A percentile compares a stretch with the other conserved stretches of the same genome.
Conservation (phyloP, 164 flowering plant genomes). For the Liriodendron chinense region DNA sequence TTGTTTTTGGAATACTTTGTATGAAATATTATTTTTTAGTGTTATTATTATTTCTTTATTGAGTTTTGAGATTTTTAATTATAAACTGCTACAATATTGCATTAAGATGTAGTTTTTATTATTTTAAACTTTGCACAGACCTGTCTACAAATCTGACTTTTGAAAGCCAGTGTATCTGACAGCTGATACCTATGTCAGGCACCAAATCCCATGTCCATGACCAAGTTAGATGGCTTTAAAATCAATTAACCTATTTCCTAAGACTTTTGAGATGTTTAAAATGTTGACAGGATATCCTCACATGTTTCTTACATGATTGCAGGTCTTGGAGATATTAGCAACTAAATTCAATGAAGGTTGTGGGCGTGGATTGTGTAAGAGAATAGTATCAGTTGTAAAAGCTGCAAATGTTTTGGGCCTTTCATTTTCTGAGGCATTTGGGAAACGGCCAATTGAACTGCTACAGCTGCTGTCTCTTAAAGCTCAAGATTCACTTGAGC, state of each 20-base stretch:
- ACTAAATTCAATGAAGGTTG: conserved; percentile 59
- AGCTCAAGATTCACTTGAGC: conserved; percentile 99
- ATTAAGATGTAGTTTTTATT: background rate
- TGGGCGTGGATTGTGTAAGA: conserved; percentile 83
- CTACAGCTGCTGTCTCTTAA: conserved; percentile 92
- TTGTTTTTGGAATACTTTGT: background rate
- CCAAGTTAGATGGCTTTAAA: background rate
- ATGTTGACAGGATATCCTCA: background rate
- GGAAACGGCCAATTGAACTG: conserved; percentile 82
- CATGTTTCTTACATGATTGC: background rate
- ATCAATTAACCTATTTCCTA: background rate
- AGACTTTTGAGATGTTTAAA: background rate
- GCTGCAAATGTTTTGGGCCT: conserved; percentile 85
- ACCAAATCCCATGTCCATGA: background rate
- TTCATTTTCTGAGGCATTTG: conserved; percentile 83
- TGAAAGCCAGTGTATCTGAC: background rate
- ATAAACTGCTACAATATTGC: background rate
- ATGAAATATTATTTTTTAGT: too few relatives aligned
- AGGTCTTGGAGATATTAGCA: conserved; percentile 75
- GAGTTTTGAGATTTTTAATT: background rate
- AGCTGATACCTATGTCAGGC: background rate
- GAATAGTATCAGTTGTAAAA: conserved; percentile 80
- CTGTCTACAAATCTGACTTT: background rate
- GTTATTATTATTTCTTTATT: background rate
- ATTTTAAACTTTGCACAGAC: background rate